Percentiles rank a stretch among this genome's conserved stretches.
Evolutionary conservation across 495 filamentous ascomycete species (phyloP).

Genomic region (Neurospora sp.): DNA sequence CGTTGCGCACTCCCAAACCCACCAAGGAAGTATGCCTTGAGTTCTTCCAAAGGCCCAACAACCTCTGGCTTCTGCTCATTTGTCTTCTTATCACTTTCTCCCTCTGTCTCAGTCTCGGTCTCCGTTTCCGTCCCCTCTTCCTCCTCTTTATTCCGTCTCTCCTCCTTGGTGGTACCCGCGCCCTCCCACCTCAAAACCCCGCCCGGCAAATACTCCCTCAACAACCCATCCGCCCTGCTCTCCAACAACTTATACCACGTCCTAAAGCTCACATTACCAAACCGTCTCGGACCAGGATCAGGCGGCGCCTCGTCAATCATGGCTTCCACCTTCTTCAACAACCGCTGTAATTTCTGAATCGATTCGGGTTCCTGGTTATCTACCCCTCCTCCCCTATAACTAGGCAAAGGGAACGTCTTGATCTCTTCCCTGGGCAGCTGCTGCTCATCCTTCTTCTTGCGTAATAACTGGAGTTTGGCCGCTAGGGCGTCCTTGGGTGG

Average conservation of each 20-base stretch:
- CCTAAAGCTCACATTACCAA: constrained; percentile 84
- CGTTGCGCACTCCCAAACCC: constrained; percentile 82
- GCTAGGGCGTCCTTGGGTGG: not conserved
- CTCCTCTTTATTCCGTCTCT: constrained; percentile 1
- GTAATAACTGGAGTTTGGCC: not conserved
- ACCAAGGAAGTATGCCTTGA: constrained; percentile 71
- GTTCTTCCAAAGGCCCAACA: constrained; percentile 38
- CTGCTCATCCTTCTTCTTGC: not conserved
- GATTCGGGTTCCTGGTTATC: constrained; percentile 31
- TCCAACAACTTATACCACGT: constrained; percentile 67
- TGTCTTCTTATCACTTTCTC: not conserved
- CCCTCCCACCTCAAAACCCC: constrained; percentile 33
- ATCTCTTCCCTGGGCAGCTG: constrained; percentile 11
- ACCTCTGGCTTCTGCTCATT: not conserved
- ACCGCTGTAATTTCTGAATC: constrained; percentile 49
- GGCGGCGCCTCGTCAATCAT: constrained; percentile 74
- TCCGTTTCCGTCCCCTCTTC: not conserved
- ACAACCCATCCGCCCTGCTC: constrained; percentile 42
- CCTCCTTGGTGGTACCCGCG: not conserved
- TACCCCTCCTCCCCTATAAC: constrained; percentile 12
- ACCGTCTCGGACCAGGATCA: constrained; percentile 73
- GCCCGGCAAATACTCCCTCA: constrained; percentile 52
- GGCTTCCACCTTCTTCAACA: constrained; percentile 51
- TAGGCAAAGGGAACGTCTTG: constrained; percentile 40
- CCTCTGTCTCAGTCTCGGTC: not conserved